Evolutionary conservation across 2,329 filamentous ascomycete species (phyloP).

Genomic region (Fusarium humuli): DNA sequence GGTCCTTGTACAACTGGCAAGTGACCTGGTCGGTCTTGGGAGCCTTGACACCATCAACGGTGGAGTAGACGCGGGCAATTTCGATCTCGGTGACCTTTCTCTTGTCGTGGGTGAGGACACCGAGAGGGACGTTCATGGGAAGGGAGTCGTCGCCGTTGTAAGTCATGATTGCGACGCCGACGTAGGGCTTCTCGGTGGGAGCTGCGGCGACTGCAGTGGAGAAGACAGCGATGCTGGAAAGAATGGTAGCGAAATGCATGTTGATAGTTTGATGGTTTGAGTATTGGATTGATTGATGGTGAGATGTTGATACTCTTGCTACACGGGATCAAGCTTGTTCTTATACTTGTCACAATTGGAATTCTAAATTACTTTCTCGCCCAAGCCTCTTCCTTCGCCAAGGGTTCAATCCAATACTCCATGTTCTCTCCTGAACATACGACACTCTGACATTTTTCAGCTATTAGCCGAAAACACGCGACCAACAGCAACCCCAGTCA

Average conservation of each 20-base stretch:
- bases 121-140: conserved; percentile 25
- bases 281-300: background rate
- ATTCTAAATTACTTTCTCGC: background rate
- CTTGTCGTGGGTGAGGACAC: conserved; percentile 13
- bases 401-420: background rate
- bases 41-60: background rate
- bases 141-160: conserved; percentile 4
- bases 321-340: background rate
- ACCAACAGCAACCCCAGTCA: background rate
- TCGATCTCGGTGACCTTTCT: conserved; percentile 20
- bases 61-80: conserved; percentile 7
- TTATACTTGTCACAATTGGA: background rate
- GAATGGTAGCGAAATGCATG: background rate
- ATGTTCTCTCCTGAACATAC: background rate
- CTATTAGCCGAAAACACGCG: background rate
- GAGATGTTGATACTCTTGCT: background rate
- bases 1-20: conserved; percentile 36
- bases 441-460: background rate
- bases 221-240: background rate
- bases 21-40: conserved; percentile 11
- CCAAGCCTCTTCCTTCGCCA: background rate
- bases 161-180: conserved; percentile 18
- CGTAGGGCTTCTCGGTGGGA: background rate
- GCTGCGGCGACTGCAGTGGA: background rate
- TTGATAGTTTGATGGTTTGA: background rate